Conservation (phyloP, 2,329 filamentous ascomycete species). For the Aureobasidium sp. region DNA sequence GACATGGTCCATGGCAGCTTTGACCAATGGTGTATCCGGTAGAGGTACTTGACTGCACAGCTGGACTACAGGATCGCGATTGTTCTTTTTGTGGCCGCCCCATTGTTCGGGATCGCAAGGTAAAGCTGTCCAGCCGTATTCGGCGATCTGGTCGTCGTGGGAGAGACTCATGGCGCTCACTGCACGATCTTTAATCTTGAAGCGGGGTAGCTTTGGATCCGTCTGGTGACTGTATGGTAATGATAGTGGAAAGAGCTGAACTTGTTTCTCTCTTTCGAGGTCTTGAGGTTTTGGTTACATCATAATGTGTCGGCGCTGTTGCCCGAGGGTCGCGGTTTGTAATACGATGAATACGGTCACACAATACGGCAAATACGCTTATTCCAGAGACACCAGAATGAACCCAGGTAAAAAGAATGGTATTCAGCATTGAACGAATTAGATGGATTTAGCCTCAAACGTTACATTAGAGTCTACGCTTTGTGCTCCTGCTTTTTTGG, state of each 20-base stretch:
- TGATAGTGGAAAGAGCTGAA: not conserved
- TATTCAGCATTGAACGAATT: no score
- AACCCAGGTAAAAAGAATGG: no score
- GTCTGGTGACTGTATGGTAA: no score
- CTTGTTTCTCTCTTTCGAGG: not conserved
- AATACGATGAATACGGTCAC: not conserved
- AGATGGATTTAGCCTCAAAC: no score
- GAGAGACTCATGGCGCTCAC: not conserved
- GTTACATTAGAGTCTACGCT: no score
- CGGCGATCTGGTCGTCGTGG: not conserved
- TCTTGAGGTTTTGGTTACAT: not conserved
- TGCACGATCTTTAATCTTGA: no score
- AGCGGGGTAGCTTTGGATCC: no score
- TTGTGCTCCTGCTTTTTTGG: no score
- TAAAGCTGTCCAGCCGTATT: constrained; percentile 4
- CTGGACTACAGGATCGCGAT: not conserved
- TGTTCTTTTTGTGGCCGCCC: not conserved
- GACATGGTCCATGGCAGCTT: not conserved
- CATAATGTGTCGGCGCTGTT: not conserved
- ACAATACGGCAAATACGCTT: not conserved
- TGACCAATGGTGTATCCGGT: not conserved
- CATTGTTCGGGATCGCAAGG: constrained; percentile 3
- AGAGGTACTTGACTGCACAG: not conserved
- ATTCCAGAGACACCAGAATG: no score
- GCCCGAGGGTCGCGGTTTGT: no score